Evolutionary conservation across 768 basidiomycete species (phyloP).

Genomic region (Filobasidium wieringae): DNA sequence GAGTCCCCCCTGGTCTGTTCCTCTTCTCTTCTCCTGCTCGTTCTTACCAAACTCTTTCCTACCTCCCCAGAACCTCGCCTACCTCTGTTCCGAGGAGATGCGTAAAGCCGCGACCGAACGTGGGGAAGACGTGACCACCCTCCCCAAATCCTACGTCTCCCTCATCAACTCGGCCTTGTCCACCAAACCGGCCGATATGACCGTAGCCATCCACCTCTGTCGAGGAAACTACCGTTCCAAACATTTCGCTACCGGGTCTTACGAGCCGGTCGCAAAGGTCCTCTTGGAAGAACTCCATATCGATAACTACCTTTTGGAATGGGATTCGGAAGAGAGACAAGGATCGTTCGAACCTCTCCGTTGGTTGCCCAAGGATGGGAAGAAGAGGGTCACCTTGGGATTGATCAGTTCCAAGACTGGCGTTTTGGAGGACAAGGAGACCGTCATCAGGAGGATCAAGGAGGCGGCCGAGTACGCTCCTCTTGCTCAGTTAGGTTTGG

Average conservation of each 20-base stretch:
- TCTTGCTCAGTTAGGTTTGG: slow-evolving; percentile 49
- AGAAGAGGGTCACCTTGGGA: slow-evolving; percentile 29
- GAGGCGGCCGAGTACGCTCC: slow-evolving; percentile 50
- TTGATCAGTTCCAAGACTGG: slow-evolving; percentile 27
- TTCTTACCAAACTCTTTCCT: not conserved
- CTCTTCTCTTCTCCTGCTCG: slow-evolving; percentile 48
- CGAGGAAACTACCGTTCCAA: slow-evolving; percentile 24
- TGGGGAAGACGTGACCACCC: slow-evolving; percentile 43
- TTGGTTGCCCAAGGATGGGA: slow-evolving; percentile 22
- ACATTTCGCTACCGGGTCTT: slow-evolving; percentile 28
- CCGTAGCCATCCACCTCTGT: slow-evolving; percentile 28
- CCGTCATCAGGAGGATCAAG: slow-evolving; percentile 46
- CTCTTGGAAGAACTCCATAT: slow-evolving; percentile 27
- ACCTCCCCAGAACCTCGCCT: not conserved
- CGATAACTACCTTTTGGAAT: slow-evolving; percentile 26
- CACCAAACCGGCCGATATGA: slow-evolving; percentile 24
- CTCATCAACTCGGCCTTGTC: not conserved
- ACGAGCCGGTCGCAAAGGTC: slow-evolving; percentile 32
- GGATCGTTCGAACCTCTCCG: slow-evolving; percentile 28
- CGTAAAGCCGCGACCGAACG: slow-evolving; percentile 50
- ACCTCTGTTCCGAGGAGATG: slow-evolving; percentile 48
- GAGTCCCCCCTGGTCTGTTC: not conserved
- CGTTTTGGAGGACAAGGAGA: slow-evolving; percentile 47
- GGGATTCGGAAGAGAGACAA: slow-evolving; percentile 27
- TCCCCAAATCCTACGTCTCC: not conserved